A percentile compares a stretch with the other conserved stretches of the same genome.
phyloP scores from a whole-genome alignment of 1,284 basidiomycete species.

The Spongispora temasekensis region DNA sequence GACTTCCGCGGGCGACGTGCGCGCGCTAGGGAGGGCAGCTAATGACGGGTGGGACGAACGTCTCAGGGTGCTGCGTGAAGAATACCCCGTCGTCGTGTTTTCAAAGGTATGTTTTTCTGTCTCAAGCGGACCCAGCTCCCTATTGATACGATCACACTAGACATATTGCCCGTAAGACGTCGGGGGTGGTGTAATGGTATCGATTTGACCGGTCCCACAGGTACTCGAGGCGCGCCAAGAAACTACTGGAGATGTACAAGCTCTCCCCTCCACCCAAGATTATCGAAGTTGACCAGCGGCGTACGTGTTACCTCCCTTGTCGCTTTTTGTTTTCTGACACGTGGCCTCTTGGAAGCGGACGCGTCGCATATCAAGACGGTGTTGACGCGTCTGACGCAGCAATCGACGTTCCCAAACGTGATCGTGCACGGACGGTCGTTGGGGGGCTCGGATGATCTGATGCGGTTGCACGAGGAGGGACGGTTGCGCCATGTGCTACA shows the following conservation, averaged over 20 bases:
- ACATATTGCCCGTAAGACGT: conserved; percentile 75
- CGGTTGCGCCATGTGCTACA: conserved; percentile 8
- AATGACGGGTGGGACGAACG: conserved; percentile 51
- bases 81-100: conserved; percentile 73
- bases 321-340: not conserved
- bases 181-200: too few species aligned
- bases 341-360: conserved; percentile 51
- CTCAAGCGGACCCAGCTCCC: not conserved
- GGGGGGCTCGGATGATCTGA: conserved; percentile 72
- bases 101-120: conserved; percentile 58
- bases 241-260: conserved; percentile 62
- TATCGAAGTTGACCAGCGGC: conserved; percentile 74
- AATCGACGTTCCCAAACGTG: conserved; percentile 75
- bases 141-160: conserved; percentile 18
- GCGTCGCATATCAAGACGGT: conserved; percentile 62
- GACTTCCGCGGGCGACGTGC: not conserved
- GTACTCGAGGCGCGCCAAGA: conserved; percentile 70
- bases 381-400: conserved; percentile 64
- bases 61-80: conserved; percentile 44
- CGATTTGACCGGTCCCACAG: too few species aligned
- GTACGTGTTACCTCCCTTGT: conserved; percentile 33
- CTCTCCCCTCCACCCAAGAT: conserved; percentile 69
- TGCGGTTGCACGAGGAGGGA: conserved; percentile 25
- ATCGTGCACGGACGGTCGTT: conserved; percentile 65
- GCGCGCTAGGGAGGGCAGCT: not conserved